A percentile compares a stretch with the other conserved stretches of the same genome.
Conservation (phyloP, 805 yeast species). For the Candida parachauliodes region DNA sequence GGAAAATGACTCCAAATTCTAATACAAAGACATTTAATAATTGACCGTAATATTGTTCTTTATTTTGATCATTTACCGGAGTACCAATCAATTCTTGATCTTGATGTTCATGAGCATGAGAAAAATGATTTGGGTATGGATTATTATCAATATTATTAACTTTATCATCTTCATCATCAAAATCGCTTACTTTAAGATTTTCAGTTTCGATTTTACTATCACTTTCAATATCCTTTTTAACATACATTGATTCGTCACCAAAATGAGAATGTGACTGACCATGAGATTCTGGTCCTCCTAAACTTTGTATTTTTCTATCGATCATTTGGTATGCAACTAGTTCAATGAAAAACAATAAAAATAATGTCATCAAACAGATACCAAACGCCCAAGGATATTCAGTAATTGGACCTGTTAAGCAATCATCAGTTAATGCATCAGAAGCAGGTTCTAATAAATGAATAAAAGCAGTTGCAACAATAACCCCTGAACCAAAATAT, state of each 20-base stretch:
- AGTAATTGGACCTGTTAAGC: constrained; percentile 59
- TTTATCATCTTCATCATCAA: neutral
- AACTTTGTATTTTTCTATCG: constrained; percentile 29
- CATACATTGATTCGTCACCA: constrained; percentile 38
- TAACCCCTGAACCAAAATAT: constrained; percentile 82
- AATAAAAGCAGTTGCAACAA: constrained; percentile 76
- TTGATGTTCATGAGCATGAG: constrained; percentile 43
- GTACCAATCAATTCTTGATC: constrained; percentile 42
- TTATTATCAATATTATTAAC: constrained; percentile 5
- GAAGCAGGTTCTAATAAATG: constrained; percentile 70
- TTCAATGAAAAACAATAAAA: constrained; percentile 51
- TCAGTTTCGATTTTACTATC: constrained; percentile 6
- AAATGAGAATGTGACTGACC: constrained; percentile 54
- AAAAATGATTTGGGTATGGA: constrained; percentile 38
- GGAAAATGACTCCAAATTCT: constrained; percentile 80
- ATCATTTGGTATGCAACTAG: constrained; percentile 46
- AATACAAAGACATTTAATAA: constrained; percentile 46
- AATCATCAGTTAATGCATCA: constrained; percentile 51
- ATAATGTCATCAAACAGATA: constrained; percentile 47
- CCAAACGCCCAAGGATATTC: constrained; percentile 56
- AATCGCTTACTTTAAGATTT: neutral
- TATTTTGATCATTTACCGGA: constrained; percentile 28
- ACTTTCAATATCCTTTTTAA: constrained; percentile 22
- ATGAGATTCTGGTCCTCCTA: constrained; percentile 15
- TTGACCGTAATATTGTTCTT: constrained; percentile 54